Conservation (phyloP, 106 monocot genomes). For the Narthecium ossifragum region DNA sequence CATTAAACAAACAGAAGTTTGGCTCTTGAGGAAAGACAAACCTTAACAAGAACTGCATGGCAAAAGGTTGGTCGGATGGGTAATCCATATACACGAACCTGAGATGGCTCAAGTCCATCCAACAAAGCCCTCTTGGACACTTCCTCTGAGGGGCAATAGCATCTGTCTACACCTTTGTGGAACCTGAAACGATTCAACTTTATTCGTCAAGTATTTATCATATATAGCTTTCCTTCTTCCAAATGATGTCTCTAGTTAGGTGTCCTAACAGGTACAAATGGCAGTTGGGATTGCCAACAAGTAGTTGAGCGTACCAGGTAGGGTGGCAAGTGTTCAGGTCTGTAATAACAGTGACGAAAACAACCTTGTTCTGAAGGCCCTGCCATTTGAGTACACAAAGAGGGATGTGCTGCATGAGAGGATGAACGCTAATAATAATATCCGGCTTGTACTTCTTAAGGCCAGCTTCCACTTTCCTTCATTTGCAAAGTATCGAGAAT, state of each 20-base stretch:
- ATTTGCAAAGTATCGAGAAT: constrained; percentile 12
- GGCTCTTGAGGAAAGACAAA: not conserved
- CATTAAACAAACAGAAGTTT: not conserved
- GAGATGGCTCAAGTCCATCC: constrained; percentile 37
- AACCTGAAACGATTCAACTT: constrained; percentile 40
- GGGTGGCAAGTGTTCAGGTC: constrained; percentile 97
- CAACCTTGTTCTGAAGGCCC: constrained; percentile 71
- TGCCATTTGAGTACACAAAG: constrained; percentile 86
- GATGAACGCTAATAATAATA: constrained; percentile 93
- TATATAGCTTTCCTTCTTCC: too few relatives aligned
- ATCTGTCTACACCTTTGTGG: constrained; percentile 39
- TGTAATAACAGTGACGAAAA: constrained; percentile 88
- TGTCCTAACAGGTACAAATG: too few relatives aligned
- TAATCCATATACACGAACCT: constrained; percentile 50
- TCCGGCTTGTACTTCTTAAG: constrained; percentile 96
- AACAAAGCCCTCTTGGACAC: constrained; percentile 38
- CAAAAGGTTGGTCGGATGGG: constrained; percentile 52
- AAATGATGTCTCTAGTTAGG: too few relatives aligned
- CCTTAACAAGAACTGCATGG: constrained; percentile 37
- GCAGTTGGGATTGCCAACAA: too few relatives aligned
- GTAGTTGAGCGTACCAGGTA: constrained; percentile 50
- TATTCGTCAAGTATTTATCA: too few relatives aligned
- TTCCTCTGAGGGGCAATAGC: constrained; percentile 59
- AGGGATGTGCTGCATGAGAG: constrained; percentile 97
- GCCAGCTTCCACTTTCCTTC: constrained; percentile 87